Conservation (phyloP, 768 basidiomycete genomes). For the Collybiopsis luxurians region DNA sequence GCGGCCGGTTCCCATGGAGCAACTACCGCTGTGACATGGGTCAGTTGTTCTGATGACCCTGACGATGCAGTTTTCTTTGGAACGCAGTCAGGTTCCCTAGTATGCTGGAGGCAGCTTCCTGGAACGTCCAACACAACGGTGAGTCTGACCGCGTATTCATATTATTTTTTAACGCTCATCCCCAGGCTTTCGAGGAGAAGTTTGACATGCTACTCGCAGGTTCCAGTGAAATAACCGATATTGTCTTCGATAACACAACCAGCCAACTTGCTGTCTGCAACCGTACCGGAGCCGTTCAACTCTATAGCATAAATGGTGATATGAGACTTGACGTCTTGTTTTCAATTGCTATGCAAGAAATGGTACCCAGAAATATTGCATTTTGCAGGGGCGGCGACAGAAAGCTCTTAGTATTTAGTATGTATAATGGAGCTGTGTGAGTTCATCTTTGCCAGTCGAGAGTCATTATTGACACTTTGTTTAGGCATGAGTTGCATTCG, state of each 20-base stretch:
- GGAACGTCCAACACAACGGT: neutral
- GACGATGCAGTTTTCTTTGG: neutral
- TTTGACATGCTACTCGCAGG: neutral
- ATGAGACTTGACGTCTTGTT: neutral
- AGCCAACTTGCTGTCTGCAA: neutral
- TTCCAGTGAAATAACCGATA: neutral
- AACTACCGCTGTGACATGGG: neutral
- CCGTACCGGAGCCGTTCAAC: neutral
- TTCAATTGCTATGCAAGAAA: neutral
- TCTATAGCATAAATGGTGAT: neutral
- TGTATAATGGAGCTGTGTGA: neutral
- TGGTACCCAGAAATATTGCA: neutral
- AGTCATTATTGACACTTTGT: neutral
- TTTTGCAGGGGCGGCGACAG: neutral
- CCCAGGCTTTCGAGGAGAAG: neutral
- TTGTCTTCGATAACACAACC: neutral
- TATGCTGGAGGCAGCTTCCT: neutral
- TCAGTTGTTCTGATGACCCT: neutral
- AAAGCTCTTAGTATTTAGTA: neutral
- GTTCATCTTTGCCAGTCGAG: neutral
- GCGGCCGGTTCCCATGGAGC: neutral
- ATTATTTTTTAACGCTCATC: neutral
- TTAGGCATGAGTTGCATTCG: too few species aligned
- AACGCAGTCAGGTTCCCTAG: too few species aligned
- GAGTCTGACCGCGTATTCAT: neutral